Evolutionary conservation across 2,329 filamentous ascomycete species (phyloP), one percentile per base, ranked within the genome.

Genomic region (Pseudogymnoascus sp.): DNA sequence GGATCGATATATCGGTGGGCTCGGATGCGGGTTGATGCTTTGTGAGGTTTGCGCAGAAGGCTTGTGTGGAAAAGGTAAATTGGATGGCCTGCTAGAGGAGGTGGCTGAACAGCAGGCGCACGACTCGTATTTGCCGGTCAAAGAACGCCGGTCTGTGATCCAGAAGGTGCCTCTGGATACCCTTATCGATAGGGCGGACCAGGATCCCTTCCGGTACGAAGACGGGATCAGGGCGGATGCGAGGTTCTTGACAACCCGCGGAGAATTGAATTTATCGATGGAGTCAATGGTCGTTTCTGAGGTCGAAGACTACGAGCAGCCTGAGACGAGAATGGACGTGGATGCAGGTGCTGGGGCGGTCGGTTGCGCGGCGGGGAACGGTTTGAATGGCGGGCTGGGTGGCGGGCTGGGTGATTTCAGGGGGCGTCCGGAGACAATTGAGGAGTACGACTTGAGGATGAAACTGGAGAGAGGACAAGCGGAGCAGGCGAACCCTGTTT

Each of bases 1-100:
- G 0, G 61, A 64, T 15, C 27, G 17, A 31, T 58, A 29, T 36
- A 41, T 42, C 5, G 61, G 55, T 1, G 36, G 27, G 1, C 27
- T 63, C 6, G 66, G 67, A 0, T 72, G 70, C 27, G 69, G 70
- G 2, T 58, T 72, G 0, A 35, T 62, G 2, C 65, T 72, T 2
- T 72, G 70, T 42, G 38, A 60, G 5, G 61, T 48, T 9, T 69
- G 68, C 27, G 44, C 44, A 1, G 12, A 31, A 4, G 44, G 44
- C 3, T 4, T 55, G 8, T 55, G 44, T 13, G 44, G 44, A 3
- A 9, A 33, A 55, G n/a, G 3, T 8, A 31, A 12, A 8, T 13
- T 55, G n/a, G 25, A 41, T 1, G 59, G 62, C 10, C 60, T 66
- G 6, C 17, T 68, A 9, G 59, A 61, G 4, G 36, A 61, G 5